phyloP scores from a whole-genome alignment of 208 protist species.

The Trypanosoma congolense region DNA sequence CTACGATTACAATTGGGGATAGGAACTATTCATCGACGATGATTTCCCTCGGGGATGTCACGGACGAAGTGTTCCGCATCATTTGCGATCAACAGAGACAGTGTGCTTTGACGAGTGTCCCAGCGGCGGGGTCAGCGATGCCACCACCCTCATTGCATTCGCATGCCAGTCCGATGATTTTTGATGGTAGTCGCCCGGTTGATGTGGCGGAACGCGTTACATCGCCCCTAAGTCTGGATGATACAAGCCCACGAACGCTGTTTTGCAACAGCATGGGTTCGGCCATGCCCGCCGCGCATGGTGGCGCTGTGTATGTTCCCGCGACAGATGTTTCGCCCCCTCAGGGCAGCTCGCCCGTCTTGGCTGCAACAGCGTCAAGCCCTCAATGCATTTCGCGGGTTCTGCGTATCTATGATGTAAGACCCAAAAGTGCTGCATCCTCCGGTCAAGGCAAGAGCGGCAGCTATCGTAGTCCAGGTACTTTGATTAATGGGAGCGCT shows the following conservation, averaged over 20 bases:
- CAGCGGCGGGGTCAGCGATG: not conserved
- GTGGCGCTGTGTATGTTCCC: not conserved
- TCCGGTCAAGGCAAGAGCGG: not conserved
- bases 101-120: not conserved
- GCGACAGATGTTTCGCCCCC: not conserved
- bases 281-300: no score
- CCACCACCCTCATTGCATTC: not conserved
- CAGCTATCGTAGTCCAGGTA: not conserved
- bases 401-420: slow-evolving; percentile 20
- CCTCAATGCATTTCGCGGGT: slow-evolving; percentile 4
- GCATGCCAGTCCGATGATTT: slow-evolving; percentile 8
- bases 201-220: not conserved
- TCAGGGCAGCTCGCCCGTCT: not conserved
- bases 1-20: slow-evolving; percentile 69
- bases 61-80: slow-evolving; percentile 60
- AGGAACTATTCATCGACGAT: slow-evolving; percentile 61
- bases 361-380: not conserved
- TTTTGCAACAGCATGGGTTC: no score
- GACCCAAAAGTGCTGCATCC: not conserved
- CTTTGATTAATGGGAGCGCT: not conserved
- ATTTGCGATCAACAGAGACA: slow-evolving; percentile 57
- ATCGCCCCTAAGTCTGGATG: not conserved
- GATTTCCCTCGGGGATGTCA: slow-evolving; percentile 63
- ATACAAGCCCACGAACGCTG: no score
- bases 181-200: slow-evolving; percentile 26